Conservation (phyloP, 176 grass and related monocot species). For the Oryza officinalis region DNA sequence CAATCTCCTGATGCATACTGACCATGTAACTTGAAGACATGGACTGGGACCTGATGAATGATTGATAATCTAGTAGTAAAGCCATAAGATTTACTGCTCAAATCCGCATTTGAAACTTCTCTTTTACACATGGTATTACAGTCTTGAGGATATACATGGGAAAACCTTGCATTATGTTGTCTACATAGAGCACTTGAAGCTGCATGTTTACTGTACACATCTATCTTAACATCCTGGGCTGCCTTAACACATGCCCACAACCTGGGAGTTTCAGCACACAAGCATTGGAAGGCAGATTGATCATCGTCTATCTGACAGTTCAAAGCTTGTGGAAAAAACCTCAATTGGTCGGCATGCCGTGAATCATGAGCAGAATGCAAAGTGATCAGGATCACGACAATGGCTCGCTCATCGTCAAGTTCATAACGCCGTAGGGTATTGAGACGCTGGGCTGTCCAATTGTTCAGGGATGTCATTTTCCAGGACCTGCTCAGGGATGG, state of each 20-base stretch:
- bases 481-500: slow-evolving; percentile 32
- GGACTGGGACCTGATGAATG: not conserved
- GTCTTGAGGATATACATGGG: slow-evolving; percentile 19
- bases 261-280: slow-evolving; percentile 26
- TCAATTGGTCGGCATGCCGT: not conserved
- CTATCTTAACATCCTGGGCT: slow-evolving; percentile 23
- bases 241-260: slow-evolving; percentile 11
- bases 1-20: not conserved
- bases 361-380: not conserved
- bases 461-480: slow-evolving; percentile 45
- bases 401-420: not conserved
- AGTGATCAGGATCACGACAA: not conserved
- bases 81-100: slow-evolving; percentile 12
- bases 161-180: not conserved
- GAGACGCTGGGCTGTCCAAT: slow-evolving; percentile 39
- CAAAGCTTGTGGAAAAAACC: not conserved
- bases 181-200: not conserved
- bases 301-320: not conserved
- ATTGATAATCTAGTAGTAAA: not conserved
- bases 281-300: not conserved
- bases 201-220: slow-evolving; percentile 28
- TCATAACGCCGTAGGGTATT: slow-evolving; percentile 26
- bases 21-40: not conserved
- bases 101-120: slow-evolving; percentile 1
- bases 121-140: slow-evolving; percentile 18